Base-by-base conservation (phyloP, 148 eudicot species). In the Fagopyrum tataricum region DNA sequence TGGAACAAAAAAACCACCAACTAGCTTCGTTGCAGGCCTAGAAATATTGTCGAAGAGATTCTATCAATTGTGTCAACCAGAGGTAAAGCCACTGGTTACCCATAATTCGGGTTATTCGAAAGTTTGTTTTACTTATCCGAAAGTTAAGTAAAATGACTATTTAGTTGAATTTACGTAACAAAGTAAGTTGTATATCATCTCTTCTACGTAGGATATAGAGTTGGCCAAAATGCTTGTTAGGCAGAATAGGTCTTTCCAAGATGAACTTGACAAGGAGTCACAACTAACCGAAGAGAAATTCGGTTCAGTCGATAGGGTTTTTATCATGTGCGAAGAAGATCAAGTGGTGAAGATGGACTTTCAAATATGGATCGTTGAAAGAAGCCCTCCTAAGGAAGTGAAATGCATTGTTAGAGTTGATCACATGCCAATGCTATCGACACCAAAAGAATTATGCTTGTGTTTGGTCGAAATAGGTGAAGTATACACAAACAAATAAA, bases 381-480 rank as follows among this genome's bases (percentile, higher is more conserved):
- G 75, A 23, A 79, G 76, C n/a, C 74, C 79, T 0, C 83, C 79
- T 0, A 53, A 79, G 17, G 83, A 84, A 44, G 86, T 86, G 69
- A 76, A 68, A 14, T 67, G 66, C 71, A 85, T 88, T 40, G 41
- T 58, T 13, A 78, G 75, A 47, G 66, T 89, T 15, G 90, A 84
- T 74, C 89, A 86, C 52, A 88, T 90, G 96, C 71, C 83, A 7
- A 90, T 86, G 96, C 46, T 82, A 2, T 74, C 86, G 5, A 70
- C 71, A 70, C 90, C 89, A 4, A 55, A 78, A 14, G 71, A 78
- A n/a, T 78, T 88, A 4, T 82, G 68, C 61, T 4, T 76, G 15
- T 79, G 77, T 44, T 81, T 88, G 26, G 21, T 72, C 2, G 79
- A 80, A 23, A 83, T 85, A 10, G 85, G 81, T 6, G n/a, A 37